phyloP scores from a whole-genome alignment of 176 grass and related monocot genomes.

The Bonia amplexicaulis region DNA sequence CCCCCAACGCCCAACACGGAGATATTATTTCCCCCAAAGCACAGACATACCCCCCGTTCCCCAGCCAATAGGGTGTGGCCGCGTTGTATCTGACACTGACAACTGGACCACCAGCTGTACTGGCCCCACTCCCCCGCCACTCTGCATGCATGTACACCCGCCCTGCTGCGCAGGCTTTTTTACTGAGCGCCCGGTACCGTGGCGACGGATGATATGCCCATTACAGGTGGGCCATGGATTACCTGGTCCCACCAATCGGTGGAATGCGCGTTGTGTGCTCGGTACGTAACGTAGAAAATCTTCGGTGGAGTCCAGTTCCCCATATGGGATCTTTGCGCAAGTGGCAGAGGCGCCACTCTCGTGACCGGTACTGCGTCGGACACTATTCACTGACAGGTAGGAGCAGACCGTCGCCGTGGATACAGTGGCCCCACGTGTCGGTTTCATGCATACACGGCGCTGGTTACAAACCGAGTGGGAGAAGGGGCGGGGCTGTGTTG shows the following conservation, averaged over 20 bases:
- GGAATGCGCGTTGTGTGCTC: fast-evolving
- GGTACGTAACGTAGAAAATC: neutral
- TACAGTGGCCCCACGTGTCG: neutral
- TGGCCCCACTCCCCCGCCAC: neutral
- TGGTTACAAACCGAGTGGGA: fast-evolving
- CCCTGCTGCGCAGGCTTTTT: neutral
- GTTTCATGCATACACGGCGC: fast-evolving
- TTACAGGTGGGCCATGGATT: neutral
- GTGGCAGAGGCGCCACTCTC: neutral
- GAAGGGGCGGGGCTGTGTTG: neutral
- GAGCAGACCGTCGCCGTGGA: fast-evolving
- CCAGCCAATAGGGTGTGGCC: constrained; percentile 23
- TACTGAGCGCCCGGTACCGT: too few species aligned
- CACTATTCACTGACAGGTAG: neutral
- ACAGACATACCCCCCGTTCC: constrained; percentile 47
- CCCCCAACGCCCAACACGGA: constrained; percentile 38
- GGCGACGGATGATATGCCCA: fast-evolving
- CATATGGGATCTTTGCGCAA: constrained; percentile 21
- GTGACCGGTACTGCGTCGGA: fast-evolving
- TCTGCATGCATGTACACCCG: constrained; percentile 20
- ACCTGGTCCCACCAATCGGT: fast-evolving
- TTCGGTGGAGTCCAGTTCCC: constrained; percentile 16
- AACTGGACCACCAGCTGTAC: constrained; percentile 15
- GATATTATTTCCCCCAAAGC: constrained; percentile 39
- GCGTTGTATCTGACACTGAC: constrained; percentile 24